Conservation (phyloP, 2,329 filamentous ascomycete genomes). For the Sordariomycetes sp. region DNA sequence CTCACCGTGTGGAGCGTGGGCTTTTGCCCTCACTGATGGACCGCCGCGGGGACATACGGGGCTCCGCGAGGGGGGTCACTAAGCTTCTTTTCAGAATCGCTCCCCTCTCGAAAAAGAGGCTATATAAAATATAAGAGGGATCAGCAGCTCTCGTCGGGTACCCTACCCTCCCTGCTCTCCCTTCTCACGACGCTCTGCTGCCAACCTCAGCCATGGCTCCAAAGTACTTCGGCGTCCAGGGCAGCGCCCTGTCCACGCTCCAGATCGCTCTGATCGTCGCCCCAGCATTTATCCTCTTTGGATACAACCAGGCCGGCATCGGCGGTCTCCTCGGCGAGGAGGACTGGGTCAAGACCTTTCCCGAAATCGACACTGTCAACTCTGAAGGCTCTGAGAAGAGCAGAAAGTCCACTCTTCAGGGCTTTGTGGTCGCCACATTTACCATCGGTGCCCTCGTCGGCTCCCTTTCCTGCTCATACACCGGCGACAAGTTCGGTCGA, state of each 20-base stretch:
- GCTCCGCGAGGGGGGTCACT: too few species aligned
- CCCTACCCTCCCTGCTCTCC: too few species aligned
- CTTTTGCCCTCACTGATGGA: too few species aligned
- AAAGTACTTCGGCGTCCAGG: constrained; percentile 22
- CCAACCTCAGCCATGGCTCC: constrained; percentile 1
- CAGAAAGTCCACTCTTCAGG: constrained; percentile 35
- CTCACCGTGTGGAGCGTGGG: too few species aligned
- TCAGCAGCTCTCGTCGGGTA: too few species aligned
- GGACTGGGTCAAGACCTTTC: constrained; percentile 47
- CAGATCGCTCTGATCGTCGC: constrained; percentile 32
- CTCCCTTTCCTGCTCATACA: constrained; percentile 28
- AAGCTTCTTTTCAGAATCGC: too few species aligned
- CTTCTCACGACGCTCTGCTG: too few species aligned
- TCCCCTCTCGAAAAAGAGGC: too few species aligned
- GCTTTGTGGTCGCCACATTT: constrained; percentile 35
- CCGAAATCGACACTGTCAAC: constrained; percentile 37
- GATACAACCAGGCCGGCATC: constrained; percentile 60
- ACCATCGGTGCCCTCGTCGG: constrained; percentile 50
- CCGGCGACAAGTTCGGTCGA: constrained; percentile 51
- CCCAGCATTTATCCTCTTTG: constrained; percentile 35
- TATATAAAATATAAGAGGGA: too few species aligned
- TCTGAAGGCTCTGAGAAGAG: constrained; percentile 25
- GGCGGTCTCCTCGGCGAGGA: constrained; percentile 58
- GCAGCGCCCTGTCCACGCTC: constrained; percentile 21
- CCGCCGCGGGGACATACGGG: too few species aligned